Evolutionary conservation across 129 eudicot genomes (phyloP).

Genomic region (Lactuca sativa): DNA sequence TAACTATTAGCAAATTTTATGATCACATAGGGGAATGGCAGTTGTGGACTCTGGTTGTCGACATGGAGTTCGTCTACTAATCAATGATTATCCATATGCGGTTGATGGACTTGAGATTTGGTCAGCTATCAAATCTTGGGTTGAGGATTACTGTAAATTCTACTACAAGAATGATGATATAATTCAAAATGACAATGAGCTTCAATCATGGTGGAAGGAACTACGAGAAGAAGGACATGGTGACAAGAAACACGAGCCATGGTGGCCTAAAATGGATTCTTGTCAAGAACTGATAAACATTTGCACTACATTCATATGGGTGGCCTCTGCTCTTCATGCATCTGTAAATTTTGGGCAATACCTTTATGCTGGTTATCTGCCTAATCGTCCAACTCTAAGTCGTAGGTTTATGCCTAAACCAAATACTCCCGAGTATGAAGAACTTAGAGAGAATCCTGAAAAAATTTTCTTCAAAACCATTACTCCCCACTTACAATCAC

Average conservation of each 20-base stretch:
- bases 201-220: constrained; percentile 59
- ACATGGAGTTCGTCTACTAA: constrained; percentile 36
- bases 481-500: constrained; percentile 32
- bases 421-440: constrained; percentile 42
- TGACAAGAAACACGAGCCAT: constrained; percentile 41
- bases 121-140: constrained; percentile 51
- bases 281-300: constrained; percentile 23
- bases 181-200: constrained; percentile 39
- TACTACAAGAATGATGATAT: constrained; percentile 33
- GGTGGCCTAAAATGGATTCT: constrained; percentile 51
- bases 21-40: constrained; percentile 44
- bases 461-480: constrained; percentile 35
- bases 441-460: constrained; percentile 37
- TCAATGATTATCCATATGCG: constrained; percentile 56
- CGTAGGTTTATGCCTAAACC: constrained; percentile 42
- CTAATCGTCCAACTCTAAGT: constrained; percentile 47
- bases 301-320: constrained; percentile 50
- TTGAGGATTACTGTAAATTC: constrained; percentile 32
- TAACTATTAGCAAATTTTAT: not conserved
- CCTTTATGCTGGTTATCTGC: constrained; percentile 45
- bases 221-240: constrained; percentile 47
- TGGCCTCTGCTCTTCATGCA: constrained; percentile 50
- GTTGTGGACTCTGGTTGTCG: constrained; percentile 24
- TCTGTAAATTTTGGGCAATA: constrained; percentile 54
- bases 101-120: constrained; percentile 54